These are phyloP conservation scores for Pseudopyrenochaeta lycopersici DNA, from an alignment of 2,329 filamentous ascomycete species.

Conservation along the genomic window DNA sequence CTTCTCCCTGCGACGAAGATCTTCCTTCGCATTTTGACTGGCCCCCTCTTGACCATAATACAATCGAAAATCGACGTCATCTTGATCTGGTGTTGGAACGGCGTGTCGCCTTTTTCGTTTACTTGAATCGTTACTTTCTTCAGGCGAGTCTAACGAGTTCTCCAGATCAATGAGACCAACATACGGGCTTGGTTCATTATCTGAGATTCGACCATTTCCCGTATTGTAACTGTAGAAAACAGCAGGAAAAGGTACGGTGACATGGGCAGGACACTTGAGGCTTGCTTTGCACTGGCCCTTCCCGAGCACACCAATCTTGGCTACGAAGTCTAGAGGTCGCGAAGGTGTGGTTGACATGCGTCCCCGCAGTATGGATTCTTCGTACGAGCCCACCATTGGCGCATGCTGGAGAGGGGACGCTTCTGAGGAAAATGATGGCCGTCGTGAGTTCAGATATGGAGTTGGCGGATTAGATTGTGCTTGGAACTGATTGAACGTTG, in stretches of 20 bases:
- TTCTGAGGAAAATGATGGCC: conserved; percentile 79
- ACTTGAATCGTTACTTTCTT: conserved; percentile 51
- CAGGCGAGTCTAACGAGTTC: conserved; percentile 71
- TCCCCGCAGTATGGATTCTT: conserved; percentile 93
- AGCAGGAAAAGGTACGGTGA: conserved; percentile 88
- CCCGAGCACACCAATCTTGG: conserved; percentile 93
- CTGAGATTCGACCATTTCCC: conserved; percentile 71
- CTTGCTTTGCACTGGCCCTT: conserved; percentile 87
- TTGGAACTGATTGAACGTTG: conserved; percentile 64
- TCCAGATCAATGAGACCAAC: conserved; percentile 93
- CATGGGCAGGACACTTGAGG: conserved; percentile 86
- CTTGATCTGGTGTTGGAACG: conserved; percentile 28
- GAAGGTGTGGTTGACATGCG: conserved; percentile 97
- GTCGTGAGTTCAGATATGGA: conserved; percentile 61
- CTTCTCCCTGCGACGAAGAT: conserved; percentile 61
- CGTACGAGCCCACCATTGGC: conserved; percentile 96
- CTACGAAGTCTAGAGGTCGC: conserved; percentile 89
- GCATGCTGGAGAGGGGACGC: conserved; percentile 83
- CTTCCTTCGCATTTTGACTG: conserved; percentile 29
- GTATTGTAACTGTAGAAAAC: conserved; percentile 94
- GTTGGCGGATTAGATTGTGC: conserved; percentile 54
- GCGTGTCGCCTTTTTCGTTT: conserved; percentile 53
- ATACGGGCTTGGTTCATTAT: conserved; percentile 94
- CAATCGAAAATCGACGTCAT: conserved; percentile 35
- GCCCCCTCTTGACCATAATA: conserved; percentile 25